Conservation (phyloP, 345 rosid species). For the Kandelia obovata region DNA sequence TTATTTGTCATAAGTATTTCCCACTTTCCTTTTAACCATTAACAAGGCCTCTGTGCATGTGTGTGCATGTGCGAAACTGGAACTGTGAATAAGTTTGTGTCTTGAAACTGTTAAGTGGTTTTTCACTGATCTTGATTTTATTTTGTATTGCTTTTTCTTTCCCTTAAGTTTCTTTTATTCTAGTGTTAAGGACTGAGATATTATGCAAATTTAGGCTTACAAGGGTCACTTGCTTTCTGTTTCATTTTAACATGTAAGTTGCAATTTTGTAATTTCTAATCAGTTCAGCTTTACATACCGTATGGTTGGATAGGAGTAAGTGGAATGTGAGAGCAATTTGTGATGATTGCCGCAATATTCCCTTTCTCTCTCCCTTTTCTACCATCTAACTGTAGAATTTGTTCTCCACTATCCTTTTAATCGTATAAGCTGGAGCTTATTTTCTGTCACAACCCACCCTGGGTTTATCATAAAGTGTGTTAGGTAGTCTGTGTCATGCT, state of each 20-base stretch:
- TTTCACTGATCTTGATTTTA: not conserved
- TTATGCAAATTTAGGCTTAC: not conserved
- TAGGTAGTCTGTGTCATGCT: not conserved
- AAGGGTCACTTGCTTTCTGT: not conserved
- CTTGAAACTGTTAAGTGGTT: not conserved
- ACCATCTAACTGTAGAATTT: too few species aligned
- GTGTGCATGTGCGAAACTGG: too few species aligned
- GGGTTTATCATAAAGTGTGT: not conserved
- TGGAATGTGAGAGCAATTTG: not conserved
- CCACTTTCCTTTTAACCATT: not conserved
- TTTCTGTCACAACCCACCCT: too few species aligned
- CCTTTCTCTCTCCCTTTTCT: not conserved
- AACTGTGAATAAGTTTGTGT: not conserved
- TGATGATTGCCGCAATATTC: not conserved
- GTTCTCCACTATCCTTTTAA: too few species aligned
- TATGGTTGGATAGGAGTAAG: not conserved
- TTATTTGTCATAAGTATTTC: not conserved
- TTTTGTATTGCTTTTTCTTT: not conserved
- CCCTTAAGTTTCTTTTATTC: not conserved
- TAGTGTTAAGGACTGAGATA: not conserved
- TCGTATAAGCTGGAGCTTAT: too few species aligned
- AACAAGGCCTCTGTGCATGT: too few species aligned
- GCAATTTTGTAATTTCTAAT: conserved; percentile 4
- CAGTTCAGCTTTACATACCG: not conserved
- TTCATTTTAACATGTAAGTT: conserved; percentile 1